Conservation (phyloP, 164 flowering plant genomes). For the Vitis riparia region DNA sequence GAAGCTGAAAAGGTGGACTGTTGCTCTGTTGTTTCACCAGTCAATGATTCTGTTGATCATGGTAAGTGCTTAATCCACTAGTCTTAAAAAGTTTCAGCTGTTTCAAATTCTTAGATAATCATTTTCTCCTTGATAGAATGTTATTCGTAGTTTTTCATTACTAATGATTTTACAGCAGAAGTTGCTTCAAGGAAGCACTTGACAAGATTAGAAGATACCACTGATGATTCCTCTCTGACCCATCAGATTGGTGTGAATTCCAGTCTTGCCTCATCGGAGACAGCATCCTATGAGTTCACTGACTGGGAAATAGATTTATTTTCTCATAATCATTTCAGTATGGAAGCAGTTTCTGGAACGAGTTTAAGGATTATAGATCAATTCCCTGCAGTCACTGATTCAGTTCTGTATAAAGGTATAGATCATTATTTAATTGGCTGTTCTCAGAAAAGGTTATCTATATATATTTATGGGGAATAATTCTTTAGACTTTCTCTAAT, state of each 20-base stretch:
- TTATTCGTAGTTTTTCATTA: background rate
- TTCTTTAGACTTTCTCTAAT: background rate
- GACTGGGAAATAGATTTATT: too few species aligned
- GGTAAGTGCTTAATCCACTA: conserved; percentile 4
- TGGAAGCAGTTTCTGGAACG: background rate
- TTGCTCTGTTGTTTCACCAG: conserved; percentile 3
- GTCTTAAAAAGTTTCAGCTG: background rate
- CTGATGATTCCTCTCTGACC: background rate
- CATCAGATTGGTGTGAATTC: too few species aligned
- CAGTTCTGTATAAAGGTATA: background rate
- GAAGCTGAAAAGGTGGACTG: background rate
- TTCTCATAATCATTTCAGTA: too few species aligned
- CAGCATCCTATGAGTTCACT: too few species aligned
- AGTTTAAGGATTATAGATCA: background rate
- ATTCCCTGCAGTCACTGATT: background rate
- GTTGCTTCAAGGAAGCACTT: background rate
- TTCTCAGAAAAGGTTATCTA: background rate
- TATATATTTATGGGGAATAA: too few species aligned
- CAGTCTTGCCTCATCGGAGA: too few species aligned
- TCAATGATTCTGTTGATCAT: background rate
- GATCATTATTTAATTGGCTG: background rate
- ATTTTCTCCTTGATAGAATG: background rate
- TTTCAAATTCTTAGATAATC: background rate
- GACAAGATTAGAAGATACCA: background rate
- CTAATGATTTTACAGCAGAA: background rate